Conservation (phyloP, 2,329 filamentous ascomycete genomes). For the Monosporascus sp. region DNA sequence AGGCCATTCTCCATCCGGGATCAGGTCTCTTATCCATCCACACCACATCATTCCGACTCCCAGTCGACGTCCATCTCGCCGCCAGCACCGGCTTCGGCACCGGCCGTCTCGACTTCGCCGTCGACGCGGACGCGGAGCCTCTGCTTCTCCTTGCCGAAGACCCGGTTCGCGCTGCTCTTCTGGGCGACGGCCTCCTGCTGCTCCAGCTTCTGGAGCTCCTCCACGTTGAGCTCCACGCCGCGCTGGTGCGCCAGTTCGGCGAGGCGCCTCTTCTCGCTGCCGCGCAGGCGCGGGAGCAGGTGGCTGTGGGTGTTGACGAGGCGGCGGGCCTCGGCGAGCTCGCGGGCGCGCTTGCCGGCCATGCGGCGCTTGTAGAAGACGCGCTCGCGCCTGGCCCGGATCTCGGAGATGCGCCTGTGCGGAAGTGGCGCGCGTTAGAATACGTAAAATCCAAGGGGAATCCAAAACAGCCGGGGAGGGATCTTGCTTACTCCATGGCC, state of each 20-base stretch:
- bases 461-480: too few relatives aligned
- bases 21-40: constrained; percentile 3
- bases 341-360: constrained; percentile 80
- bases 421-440: background rate
- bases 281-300: constrained; percentile 70
- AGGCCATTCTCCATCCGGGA: background rate
- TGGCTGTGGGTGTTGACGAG: constrained; percentile 90
- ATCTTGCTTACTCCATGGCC: constrained; percentile 64
- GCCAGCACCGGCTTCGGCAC: constrained; percentile 25
- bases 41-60: constrained; percentile 13
- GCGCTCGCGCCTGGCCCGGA: constrained; percentile 75
- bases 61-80: constrained; percentile 36
- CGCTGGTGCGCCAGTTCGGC: constrained; percentile 28
- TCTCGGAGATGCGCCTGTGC: constrained; percentile 65
- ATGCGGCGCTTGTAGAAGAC: constrained; percentile 93
- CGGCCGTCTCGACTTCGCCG: constrained; percentile 37
- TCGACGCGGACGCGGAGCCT: constrained; percentile 33
- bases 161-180: constrained; percentile 25
- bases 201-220: constrained; percentile 32
- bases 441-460: too few relatives aligned
- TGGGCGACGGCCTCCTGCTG: constrained; percentile 17
- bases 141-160: constrained; percentile 36
- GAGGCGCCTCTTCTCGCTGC: constrained; percentile 55
- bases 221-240: constrained; percentile 19
- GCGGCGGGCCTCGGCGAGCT: constrained; percentile 76